Evolutionary conservation across 164 flowering plant species (phyloP).

Genomic region (Malania oleifera): DNA sequence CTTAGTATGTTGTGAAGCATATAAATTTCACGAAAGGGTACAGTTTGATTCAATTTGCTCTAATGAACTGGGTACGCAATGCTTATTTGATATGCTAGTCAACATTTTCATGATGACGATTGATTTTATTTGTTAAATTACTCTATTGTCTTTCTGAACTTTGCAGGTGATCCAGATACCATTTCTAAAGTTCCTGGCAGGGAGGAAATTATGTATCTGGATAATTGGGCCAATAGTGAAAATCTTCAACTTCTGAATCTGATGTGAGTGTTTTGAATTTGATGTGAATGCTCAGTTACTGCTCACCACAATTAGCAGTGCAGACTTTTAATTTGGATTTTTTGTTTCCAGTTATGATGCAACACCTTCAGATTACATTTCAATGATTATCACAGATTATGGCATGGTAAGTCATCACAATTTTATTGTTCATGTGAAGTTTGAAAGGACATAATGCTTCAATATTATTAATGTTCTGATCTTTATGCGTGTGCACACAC

Average conservation of each 20-base stretch:
- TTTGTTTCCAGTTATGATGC: conserved; percentile 73
- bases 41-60: conserved; percentile 96
- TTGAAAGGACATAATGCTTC: background rate
- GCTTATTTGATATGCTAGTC: background rate
- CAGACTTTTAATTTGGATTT: conserved; percentile 10
- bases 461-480: no score
- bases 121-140: conserved; percentile 8
- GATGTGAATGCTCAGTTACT: background rate
- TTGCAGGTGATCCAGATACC: conserved; percentile 76
- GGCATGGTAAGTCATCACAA: conserved; percentile 77
- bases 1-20: conserved; percentile 88
- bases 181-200: conserved; percentile 72
- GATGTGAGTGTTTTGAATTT: conserved; percentile 40
- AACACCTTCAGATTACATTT: conserved; percentile 88
- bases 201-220: conserved; percentile 45
- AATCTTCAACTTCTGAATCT: conserved; percentile 75
- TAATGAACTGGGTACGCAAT: conserved; percentile 75
- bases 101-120: background rate
- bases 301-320: background rate
- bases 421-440: no score
- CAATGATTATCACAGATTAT: conserved; percentile 87
- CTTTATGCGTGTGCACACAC: no score
- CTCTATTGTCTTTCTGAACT: conserved; percentile 2
- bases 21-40: conserved; percentile 91
- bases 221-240: conserved; percentile 45